phyloP scores from a whole-genome alignment of 202 grass and related monocot genomes.

The Panicum hallii region DNA sequence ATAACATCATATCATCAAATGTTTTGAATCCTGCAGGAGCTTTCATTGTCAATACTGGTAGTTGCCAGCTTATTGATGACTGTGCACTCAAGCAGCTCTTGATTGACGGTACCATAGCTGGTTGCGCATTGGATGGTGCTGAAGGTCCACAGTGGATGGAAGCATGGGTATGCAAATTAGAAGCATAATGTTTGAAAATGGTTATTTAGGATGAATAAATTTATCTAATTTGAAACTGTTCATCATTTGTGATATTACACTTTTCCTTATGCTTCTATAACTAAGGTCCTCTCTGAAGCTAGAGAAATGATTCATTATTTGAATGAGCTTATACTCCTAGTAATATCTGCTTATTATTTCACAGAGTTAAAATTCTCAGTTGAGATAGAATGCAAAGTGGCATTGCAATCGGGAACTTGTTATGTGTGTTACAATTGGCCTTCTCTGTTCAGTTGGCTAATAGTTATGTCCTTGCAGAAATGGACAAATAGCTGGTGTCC shows the following conservation, averaged over 20 bases:
- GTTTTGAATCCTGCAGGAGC: slow-evolving; percentile 59
- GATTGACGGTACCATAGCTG: slow-evolving; percentile 90
- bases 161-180: slow-evolving; percentile 85
- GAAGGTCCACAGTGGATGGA: slow-evolving; percentile 99
- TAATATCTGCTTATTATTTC: neutral
- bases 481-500: neutral
- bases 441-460: slow-evolving; percentile 16
- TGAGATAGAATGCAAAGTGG: neutral
- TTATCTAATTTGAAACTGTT: slow-evolving; percentile 34
- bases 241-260: slow-evolving; percentile 29
- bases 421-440: neutral
- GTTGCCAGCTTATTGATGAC: slow-evolving; percentile 94
- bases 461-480: neutral
- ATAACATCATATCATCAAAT: neutral
- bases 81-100: slow-evolving; percentile 90
- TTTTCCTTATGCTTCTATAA: slow-evolving; percentile 7
- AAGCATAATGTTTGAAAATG: slow-evolving; percentile 37
- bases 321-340: neutral
- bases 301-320: slow-evolving; percentile 19
- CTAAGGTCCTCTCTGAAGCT: slow-evolving; percentile 11
- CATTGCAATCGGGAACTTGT: neutral
- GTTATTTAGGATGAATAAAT: slow-evolving; percentile 29
- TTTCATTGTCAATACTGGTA: slow-evolving; percentile 93
- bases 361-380: slow-evolving; percentile 6
- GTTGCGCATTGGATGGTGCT: slow-evolving; percentile 89